Evolutionary conservation across 305 asterid genomes (phyloP).

Genomic region (Fraxinus paxiana): DNA sequence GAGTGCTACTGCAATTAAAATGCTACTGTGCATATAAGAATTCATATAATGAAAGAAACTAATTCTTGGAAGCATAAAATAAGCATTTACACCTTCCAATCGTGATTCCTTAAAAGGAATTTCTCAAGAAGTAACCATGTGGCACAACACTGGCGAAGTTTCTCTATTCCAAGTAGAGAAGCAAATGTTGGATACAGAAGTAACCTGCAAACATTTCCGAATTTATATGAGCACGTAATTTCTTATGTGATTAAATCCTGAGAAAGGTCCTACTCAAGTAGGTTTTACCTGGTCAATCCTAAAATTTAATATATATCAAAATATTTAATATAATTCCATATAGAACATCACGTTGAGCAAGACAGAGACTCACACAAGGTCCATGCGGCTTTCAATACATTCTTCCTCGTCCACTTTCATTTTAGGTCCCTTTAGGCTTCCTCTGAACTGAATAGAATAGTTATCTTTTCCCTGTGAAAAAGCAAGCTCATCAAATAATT

Average conservation of each 20-base stretch:
- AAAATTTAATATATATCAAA: neutral
- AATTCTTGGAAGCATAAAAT: constrained; percentile 20
- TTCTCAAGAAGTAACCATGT: constrained; percentile 97
- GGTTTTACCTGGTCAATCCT: neutral
- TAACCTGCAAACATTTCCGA: constrained; percentile 51
- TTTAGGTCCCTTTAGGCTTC: constrained; percentile 36
- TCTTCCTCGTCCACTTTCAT: constrained; percentile 43
- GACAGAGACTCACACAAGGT: constrained; percentile 67
- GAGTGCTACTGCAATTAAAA: constrained; percentile 10
- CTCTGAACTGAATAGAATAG: constrained; percentile 37
- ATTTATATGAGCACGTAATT: constrained; percentile 18
- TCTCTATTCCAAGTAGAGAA: constrained; percentile 91
- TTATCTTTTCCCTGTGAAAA: constrained; percentile 62
- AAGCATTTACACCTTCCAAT: constrained; percentile 71
- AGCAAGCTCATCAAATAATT: constrained; percentile 75
- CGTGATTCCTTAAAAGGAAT: constrained; percentile 71
- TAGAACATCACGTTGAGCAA: constrained; percentile 4
- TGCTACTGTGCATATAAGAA: neutral
- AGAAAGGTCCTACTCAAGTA: constrained; percentile 5
- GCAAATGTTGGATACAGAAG: constrained; percentile 86
- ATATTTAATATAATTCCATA: neutral
- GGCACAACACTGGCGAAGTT: constrained; percentile 90
- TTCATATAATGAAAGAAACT: constrained; percentile 18
- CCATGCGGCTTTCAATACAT: constrained; percentile 57
- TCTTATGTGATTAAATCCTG: constrained; percentile 13